Base-by-base conservation (phyloP, 73 alveolate species). In the Paramecium primaurelia region DNA sequence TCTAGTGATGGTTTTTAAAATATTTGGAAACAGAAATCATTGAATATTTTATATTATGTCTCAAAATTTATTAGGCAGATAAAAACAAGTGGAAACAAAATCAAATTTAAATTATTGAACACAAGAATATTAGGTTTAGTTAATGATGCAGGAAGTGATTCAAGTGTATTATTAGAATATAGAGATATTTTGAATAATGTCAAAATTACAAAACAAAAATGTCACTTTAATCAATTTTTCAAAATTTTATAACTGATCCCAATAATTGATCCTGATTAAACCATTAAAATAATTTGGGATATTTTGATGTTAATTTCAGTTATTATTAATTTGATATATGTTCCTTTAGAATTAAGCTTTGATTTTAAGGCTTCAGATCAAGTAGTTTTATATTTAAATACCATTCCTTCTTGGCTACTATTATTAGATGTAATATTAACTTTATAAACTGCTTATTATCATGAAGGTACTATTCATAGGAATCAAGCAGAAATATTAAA, bases 91-190 rank as follows among this genome's bases (percentile, higher is more conserved):
- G 91, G 64, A 42, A 45, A 28, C 26, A 45, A 80, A 47, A 80
- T 80, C 30, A 80, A 80, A 36, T 80, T 80, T 47, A 42, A 49
- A 26, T 80, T 45, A 45, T 26, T 80, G 44, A 80, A 22, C n/a
- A 14, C 71, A 44, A 40, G 91, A 25, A 80, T 80, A 20, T 80
- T 80, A 22, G 75, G 47, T 42, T 45, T 80, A 10, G 58, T 80
- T 12, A 42, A 80, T 80, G 91, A 80, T 80, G n/a, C 49, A 26
- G 91, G 77, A 32, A 80, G 91, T 47, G 91, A 80, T 49, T 8
- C 91, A 40, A 40, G 25, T 38, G 34, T 38, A 10, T n/a, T 80
- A 16, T 73, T 73, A 40, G 59, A 40, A 73, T 73, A 73, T 10
- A 32, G 59, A 44, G 87, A 73, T 73, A 34, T 37, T 73, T 73